Base-by-base conservation (phyloP, 257 asterid genomes). In the Hygrophila difformis region DNA sequence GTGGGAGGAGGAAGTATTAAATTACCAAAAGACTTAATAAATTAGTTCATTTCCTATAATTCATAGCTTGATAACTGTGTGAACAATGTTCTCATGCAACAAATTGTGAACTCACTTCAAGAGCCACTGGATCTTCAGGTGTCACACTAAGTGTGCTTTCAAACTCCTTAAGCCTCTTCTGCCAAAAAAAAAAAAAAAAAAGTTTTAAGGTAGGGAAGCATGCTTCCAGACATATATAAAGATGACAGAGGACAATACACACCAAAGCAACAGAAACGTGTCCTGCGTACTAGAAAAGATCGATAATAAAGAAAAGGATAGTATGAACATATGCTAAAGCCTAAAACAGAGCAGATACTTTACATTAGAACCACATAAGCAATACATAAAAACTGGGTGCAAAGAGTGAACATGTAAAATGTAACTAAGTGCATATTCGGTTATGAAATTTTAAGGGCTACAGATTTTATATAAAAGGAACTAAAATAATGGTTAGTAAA, bases 121-220 rank as follows among this genome's bases (percentile, higher is more conserved):
- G 85, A 26, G 96, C 87, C 53, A 57, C 55, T 45, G 88, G 60
- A 69, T 89, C 96, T 56, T 77, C 94, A 26, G 83, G 86, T 31
- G 78, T 68, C 49, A 51, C 55, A 16, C 50, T 71, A 59, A 85
- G 92, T 56, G 77, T 70, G 60, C 65, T 82, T 71, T 89, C 86
- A 54, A 79, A 82, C 55, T 77, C 82, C 75, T 62, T 68, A 66
- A 89, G 79, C 72, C 72, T 67, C 65, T 70, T 69, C 98, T 89
- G 85, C 67, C 66, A 65, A 28, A 28, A 6, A 36, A 33, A 5
- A 13, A 31, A 74, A 60, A 20, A 47, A 41, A 39, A 55, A 42
- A 45, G 44, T 24, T 20, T 50, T 20, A 36, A 36, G 53, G 15
- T 63, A 46, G 43, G 46, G 13, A 39, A 44, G 41, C 48, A 44